phyloP scores from a whole-genome alignment of 352 stramenopile genomes.

The Phytophthora meadii region DNA sequence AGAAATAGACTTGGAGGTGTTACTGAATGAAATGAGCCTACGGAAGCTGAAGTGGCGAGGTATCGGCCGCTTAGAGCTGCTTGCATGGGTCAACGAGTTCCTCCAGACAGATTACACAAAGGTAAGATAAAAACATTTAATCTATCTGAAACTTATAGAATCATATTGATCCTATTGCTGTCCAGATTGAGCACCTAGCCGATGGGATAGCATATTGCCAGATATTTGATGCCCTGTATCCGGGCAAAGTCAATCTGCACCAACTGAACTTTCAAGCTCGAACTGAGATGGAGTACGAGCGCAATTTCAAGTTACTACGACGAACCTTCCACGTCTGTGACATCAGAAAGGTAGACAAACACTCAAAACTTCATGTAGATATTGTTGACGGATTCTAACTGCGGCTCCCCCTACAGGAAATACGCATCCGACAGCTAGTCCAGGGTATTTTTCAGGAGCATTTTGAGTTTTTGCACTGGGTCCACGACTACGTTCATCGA shows the following conservation, averaged over 20 bases:
- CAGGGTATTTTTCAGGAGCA: conserved; percentile 82
- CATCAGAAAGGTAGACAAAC: conserved; percentile 56
- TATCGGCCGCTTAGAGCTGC: conserved; percentile 79
- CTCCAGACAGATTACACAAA: conserved; percentile 87
- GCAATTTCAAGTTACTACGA: conserved; percentile 67
- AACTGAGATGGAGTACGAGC: conserved; percentile 60
- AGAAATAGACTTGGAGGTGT: conserved; percentile 9
- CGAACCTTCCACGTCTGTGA: conserved; percentile 66
- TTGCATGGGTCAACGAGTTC: conserved; percentile 83
- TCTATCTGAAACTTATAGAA: no score
- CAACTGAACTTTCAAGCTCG: conserved; percentile 69
- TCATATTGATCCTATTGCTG: no score
- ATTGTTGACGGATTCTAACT: not conserved
- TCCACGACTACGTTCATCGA: conserved; percentile 83
- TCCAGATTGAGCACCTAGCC: conserved; percentile 75
- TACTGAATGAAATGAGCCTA: conserved; percentile 60
- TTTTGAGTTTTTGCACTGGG: conserved; percentile 85
- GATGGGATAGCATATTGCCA: conserved; percentile 86
- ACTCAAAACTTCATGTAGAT: not conserved
- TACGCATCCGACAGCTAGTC: conserved; percentile 70
- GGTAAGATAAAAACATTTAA: conserved; percentile 18
- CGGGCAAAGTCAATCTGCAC: conserved; percentile 66
- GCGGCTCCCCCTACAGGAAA: conserved; percentile 44
- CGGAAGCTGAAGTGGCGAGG: conserved; percentile 77
- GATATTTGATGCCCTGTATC: conserved; percentile 73